Percentiles rank a stretch among this genome's conserved stretches.
phyloP scores from a whole-genome alignment of 768 basidiomycete species.

The Podaxis mareebaensis region DNA sequence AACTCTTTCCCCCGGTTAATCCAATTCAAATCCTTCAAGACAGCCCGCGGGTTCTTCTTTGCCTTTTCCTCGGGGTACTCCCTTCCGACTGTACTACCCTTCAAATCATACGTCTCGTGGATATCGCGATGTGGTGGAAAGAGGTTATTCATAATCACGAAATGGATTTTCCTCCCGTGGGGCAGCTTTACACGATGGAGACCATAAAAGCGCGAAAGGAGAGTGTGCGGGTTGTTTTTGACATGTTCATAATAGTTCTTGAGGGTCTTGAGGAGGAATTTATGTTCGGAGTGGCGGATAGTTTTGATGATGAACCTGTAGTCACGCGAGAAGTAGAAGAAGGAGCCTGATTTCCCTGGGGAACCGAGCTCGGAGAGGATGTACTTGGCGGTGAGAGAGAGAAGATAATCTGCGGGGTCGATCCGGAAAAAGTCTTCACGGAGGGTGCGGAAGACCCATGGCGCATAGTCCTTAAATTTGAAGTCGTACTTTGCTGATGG shows the following conservation, averaged over 20 bases:
- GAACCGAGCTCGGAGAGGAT: constrained; percentile 97
- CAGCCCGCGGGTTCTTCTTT: constrained; percentile 80
- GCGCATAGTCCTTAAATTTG: constrained; percentile 99
- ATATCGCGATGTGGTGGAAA: constrained; percentile 97
- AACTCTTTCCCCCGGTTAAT: constrained; percentile 75
- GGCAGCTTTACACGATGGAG: constrained; percentile 97
- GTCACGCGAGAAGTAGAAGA: constrained; percentile 99
- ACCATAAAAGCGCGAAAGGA: constrained; percentile 94
- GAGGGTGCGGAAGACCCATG: constrained; percentile 95
- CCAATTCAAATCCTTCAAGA: constrained; percentile 97
- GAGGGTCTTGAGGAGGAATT: constrained; percentile 85
- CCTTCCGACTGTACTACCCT: constrained; percentile 90
- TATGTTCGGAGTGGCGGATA: constrained; percentile 92
- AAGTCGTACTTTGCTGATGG: constrained; percentile 98
- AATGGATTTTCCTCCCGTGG: constrained; percentile 92
- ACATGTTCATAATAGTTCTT: constrained; percentile 85
- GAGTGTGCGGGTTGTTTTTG: constrained; percentile 87
- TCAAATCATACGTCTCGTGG: constrained; percentile 97
- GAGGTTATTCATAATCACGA: constrained; percentile 99
- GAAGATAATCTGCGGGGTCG: constrained; percentile 96
- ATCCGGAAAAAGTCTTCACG: constrained; percentile 94
- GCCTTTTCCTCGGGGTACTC: constrained; percentile 84
- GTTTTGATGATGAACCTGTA: constrained; percentile 99
- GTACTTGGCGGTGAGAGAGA: constrained; percentile 95
- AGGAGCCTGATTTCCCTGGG: constrained; percentile 97